Evolutionary conservation across 2,329 filamentous ascomycete species (phyloP).

Genomic region (Fusarium lateritium): DNA sequence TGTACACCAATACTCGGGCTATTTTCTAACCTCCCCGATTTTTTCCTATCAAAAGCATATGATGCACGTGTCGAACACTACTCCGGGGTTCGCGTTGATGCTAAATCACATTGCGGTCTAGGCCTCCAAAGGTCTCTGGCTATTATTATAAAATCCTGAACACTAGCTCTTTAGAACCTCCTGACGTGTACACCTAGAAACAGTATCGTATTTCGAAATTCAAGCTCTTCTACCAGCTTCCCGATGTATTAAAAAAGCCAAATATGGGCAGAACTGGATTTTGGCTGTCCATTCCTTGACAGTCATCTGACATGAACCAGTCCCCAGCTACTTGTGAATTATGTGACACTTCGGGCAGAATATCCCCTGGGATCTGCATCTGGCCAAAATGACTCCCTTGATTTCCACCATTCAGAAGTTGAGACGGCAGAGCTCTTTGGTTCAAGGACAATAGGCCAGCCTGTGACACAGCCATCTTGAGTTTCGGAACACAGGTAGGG

Average conservation of each 20-base stretch:
- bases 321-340: background rate
- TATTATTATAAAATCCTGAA: too few relatives aligned
- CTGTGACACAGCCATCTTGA: background rate
- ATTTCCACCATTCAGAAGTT: background rate
- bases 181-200: too few relatives aligned
- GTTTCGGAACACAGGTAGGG: background rate
- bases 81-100: too few relatives aligned
- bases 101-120: too few relatives aligned
- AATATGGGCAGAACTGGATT: slow-evolving; percentile 19
- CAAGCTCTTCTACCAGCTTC: background rate
- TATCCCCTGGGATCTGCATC: background rate
- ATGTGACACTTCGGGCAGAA: background rate
- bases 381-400: background rate
- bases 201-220: too few relatives aligned
- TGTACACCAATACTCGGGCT: too few relatives aligned
- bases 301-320: background rate
- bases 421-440: fast-evolving
- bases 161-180: too few relatives aligned
- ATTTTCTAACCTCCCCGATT: too few relatives aligned
- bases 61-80: too few relatives aligned
- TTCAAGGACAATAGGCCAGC: background rate
- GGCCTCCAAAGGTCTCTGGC: too few relatives aligned
- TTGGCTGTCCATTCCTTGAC: background rate
- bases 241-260: slow-evolving; percentile 9
- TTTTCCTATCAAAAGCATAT: too few relatives aligned